A percentile compares a stretch with the other conserved stretches of the same genome.
These are phyloP conservation scores for Penicillium pancosmium DNA, from an alignment of 495 filamentous ascomycete genomes.

Conservation along the genomic window DNA sequence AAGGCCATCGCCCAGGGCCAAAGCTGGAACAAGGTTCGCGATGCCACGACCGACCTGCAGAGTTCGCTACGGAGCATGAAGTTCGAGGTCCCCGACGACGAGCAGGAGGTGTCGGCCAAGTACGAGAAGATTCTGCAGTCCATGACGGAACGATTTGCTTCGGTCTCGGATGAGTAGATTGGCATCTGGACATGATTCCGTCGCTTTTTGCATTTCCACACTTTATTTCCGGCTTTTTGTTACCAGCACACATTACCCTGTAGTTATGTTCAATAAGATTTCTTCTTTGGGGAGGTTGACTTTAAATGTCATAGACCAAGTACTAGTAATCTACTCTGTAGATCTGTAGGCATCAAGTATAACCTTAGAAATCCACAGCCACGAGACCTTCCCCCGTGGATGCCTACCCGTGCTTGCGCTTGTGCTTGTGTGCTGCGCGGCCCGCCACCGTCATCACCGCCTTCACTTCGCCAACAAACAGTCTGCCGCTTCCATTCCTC, in stretches of 20 bases:
- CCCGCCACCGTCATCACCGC: slow-evolving; percentile 35
- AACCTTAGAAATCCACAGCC: no score
- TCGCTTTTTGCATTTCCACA: slow-evolving; percentile 22
- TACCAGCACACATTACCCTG: slow-evolving; percentile 46
- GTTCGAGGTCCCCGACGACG: slow-evolving; percentile 85
- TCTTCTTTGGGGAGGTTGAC: slow-evolving; percentile 4
- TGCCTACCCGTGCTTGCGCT: slow-evolving; percentile 7
- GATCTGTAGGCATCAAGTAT: neutral
- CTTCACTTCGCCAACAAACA: slow-evolving; percentile 32
- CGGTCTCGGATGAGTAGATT: slow-evolving; percentile 85
- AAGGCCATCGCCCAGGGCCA: slow-evolving; percentile 90
- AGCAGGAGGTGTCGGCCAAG: slow-evolving; percentile 77
- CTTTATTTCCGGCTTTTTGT: slow-evolving; percentile 25
- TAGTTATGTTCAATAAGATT: slow-evolving; percentile 37
- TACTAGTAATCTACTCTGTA: no score
- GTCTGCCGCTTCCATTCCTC: slow-evolving; percentile 24
- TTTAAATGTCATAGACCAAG: no score
- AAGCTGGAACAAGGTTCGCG: slow-evolving; percentile 88
- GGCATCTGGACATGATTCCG: slow-evolving; percentile 11
- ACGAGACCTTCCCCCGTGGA: slow-evolving; percentile 9
- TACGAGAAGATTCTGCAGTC: slow-evolving; percentile 89
- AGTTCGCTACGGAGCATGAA: slow-evolving; percentile 84
- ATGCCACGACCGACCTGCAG: slow-evolving; percentile 86
- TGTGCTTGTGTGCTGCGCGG: slow-evolving; percentile 3
- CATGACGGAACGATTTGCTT: slow-evolving; percentile 95